phyloP scores from a whole-genome alignment of 805 yeast genomes.

The Metschnikowia shivogae region DNA sequence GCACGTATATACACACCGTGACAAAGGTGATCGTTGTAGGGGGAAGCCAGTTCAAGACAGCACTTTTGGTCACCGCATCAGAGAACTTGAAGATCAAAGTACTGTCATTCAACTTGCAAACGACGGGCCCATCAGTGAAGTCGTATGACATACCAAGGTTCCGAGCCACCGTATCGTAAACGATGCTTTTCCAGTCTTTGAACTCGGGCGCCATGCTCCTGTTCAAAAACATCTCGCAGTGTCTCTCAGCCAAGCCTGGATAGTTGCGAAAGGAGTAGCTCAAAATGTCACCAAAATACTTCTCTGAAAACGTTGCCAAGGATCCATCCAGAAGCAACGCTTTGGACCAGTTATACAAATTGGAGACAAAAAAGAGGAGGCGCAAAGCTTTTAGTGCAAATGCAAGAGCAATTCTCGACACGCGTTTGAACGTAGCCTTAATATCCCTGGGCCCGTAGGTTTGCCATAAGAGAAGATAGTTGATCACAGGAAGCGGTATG shows the following conservation, averaged over 20 bases:
- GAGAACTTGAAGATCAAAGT: constrained; percentile 16
- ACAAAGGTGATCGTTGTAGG: constrained; percentile 6
- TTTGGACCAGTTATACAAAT: constrained; percentile 14
- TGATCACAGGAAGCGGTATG: constrained; percentile 14
- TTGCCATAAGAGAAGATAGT: constrained; percentile 14
- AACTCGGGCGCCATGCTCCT: background rate
- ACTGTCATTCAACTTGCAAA: constrained; percentile 7
- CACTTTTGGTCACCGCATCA: constrained; percentile 7
- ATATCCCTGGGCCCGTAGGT: constrained; percentile 6
- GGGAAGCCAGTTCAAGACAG: constrained; percentile 9
- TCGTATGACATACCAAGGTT: background rate
- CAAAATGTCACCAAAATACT: constrained; percentile 25
- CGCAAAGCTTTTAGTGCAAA: constrained; percentile 13
- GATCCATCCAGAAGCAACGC: constrained; percentile 24
- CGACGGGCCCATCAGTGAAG: background rate
- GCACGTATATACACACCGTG: constrained; percentile 12
- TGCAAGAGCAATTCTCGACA: background rate
- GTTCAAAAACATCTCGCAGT: constrained; percentile 1
- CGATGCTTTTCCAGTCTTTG: constrained; percentile 17
- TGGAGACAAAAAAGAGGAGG: constrained; percentile 2
- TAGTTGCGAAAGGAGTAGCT: constrained; percentile 25
- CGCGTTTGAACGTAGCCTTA: background rate
- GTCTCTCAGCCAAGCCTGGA: constrained; percentile 12
- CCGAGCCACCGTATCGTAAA: constrained; percentile 8
- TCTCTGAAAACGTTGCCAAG: constrained; percentile 27